Evolutionary conservation across 495 filamentous ascomycete species (phyloP).

Genomic region (Penicillium crystallinum): DNA sequence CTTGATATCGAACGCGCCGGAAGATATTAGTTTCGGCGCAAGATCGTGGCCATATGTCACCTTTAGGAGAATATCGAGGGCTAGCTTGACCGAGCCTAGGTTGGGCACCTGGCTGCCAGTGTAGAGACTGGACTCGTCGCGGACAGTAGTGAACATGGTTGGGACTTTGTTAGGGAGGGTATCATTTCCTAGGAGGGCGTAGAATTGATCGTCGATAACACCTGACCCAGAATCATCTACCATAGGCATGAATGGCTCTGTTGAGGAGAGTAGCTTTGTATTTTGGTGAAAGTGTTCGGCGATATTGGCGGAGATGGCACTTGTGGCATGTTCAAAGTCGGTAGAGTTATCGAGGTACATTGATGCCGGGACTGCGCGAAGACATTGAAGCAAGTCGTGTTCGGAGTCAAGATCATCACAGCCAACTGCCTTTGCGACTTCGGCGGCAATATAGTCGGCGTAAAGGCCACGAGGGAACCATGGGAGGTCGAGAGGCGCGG

Average conservation of each 20-base stretch:
- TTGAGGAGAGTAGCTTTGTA: slow-evolving; percentile 18
- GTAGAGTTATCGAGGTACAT: slow-evolving; percentile 24
- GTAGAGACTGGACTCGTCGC: slow-evolving; percentile 24
- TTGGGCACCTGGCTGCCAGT: slow-evolving; percentile 7
- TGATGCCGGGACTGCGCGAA: slow-evolving; percentile 22
- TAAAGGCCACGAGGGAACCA: slow-evolving; percentile 28
- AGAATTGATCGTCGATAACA: slow-evolving; percentile 28
- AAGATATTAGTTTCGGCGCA: slow-evolving; percentile 12
- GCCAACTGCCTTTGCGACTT: slow-evolving; percentile 22
- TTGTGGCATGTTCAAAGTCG: slow-evolving; percentile 8
- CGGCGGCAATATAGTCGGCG: slow-evolving; percentile 15
- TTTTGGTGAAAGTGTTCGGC: slow-evolving; percentile 15
- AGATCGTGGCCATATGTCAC: slow-evolving; percentile 14
- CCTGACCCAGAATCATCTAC: slow-evolving; percentile 22
- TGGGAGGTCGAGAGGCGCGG: slow-evolving; percentile 19
- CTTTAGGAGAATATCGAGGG: slow-evolving; percentile 11
- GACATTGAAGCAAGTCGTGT: slow-evolving; percentile 16
- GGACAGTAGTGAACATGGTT: slow-evolving; percentile 26
- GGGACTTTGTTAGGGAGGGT: slow-evolving; percentile 22
- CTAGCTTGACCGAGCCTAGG: slow-evolving; percentile 10
- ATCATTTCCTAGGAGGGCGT: slow-evolving; percentile 17
- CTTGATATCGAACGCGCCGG: slow-evolving; percentile 13
- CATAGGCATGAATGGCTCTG: slow-evolving; percentile 27
- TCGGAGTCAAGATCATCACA: slow-evolving; percentile 17
- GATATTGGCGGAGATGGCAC: slow-evolving; percentile 3